These are phyloP conservation scores for Skeletonema costatum DNA, from an alignment of 108 stramenopile genomes.

Conservation along the genomic window DNA sequence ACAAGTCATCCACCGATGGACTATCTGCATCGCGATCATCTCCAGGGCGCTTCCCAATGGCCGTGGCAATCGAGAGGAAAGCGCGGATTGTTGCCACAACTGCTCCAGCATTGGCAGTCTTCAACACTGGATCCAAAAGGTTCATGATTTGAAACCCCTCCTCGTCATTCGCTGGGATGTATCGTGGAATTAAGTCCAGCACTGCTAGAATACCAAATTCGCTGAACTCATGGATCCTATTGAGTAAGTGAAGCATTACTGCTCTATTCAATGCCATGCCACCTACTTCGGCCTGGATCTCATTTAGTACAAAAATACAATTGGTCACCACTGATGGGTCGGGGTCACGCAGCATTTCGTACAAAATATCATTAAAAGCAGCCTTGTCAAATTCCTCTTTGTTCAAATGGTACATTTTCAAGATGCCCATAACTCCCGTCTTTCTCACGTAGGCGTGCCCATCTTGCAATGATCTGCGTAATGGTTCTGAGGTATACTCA, in stretches of 20 bases:
- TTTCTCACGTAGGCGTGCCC: slow-evolving; percentile 97
- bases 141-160: slow-evolving; percentile 99
- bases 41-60: slow-evolving; percentile 60
- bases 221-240: slow-evolving; percentile 95
- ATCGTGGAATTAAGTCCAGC: slow-evolving; percentile 93
- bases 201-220: slow-evolving; percentile 97
- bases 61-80: slow-evolving; percentile 92
- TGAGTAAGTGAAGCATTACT: slow-evolving; percentile 95
- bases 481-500: slow-evolving; percentile 94
- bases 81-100: slow-evolving; percentile 95
- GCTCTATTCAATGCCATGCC: slow-evolving; percentile 96
- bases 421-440: slow-evolving; percentile 97
- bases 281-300: slow-evolving; percentile 92
- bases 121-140: slow-evolving; percentile 95
- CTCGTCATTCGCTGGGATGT: slow-evolving; percentile 91
- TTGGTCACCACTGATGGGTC: slow-evolving; percentile 97
- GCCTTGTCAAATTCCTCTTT: slow-evolving; percentile 77
- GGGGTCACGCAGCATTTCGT: slow-evolving; percentile 96
- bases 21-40: slow-evolving; percentile 47
- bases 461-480: slow-evolving; percentile 85
- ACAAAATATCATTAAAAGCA: slow-evolving; percentile 91
- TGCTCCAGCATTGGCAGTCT: slow-evolving; percentile 92
- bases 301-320: slow-evolving; percentile 94
- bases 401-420: slow-evolving; percentile 95
- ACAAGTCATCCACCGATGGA: slow-evolving; percentile 62